Base-by-base conservation (phyloP, 2,329 filamentous ascomycete species). In the Paraphaeosphaeria minitans region DNA sequence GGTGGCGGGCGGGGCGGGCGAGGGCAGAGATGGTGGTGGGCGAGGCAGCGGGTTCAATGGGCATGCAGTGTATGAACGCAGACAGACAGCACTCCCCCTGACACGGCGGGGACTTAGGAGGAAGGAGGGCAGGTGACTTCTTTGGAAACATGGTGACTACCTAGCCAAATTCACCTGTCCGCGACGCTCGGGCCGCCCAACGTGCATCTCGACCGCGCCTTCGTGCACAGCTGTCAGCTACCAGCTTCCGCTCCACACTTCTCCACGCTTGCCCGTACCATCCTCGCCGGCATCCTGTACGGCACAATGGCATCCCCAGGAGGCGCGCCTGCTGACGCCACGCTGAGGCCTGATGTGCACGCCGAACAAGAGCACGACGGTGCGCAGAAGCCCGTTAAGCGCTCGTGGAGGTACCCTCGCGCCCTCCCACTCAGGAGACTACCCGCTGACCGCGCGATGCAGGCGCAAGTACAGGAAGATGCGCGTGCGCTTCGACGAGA, bases 381-480 rank as follows among this genome's bases (percentile, higher is more conserved):
- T 51, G 64, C 61, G n/a, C 66, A 63, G 48, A 73, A 73, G 61
- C 60, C 66, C 56, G 69, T 72, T 58, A 77, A 75, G 70, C 71
- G 72, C 21, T 77, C 74, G 56, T 77, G 74, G 73, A 75, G 74
- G 74, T 75, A 73, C 19, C 54, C 55, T 59, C 65, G 53, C 59
- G 33, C 55, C 49, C 31, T n/a, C n/a, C 19, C 52, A 43, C 22
- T 31, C 19, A n/a, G 49, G 54, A 46, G 48, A 24, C 46, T 14
- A 33, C 41, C 19, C 48, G 57, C 66, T 69, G 53, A 70, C 58
- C n/a, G 31, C 14, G 21, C 48, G 22, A 42, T 13, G 33, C 65
- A 77, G 77, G 85, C 96, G 97, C 81, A 99, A 99, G 82, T 99
- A 96, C 77, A 89, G 90, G 70, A 96, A 96, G 84, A 91, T 95